These are phyloP conservation scores for Pleurotus giganteus DNA, from an alignment of 768 basidiomycete species.

Conservation along the genomic window DNA sequence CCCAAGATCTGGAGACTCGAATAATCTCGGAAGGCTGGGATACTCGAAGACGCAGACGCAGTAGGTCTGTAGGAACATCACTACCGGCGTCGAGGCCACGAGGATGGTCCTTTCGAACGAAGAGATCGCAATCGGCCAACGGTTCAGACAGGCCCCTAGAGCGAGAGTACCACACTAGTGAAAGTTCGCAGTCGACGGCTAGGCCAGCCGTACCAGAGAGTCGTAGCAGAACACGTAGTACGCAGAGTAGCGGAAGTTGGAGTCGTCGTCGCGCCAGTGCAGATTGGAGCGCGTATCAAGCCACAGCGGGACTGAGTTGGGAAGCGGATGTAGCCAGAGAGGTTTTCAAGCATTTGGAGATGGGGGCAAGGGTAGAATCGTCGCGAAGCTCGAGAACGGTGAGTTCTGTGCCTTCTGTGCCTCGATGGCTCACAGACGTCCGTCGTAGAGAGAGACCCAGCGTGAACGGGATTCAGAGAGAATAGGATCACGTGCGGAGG, in stretches of 20 bases:
- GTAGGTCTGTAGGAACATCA: conserved; percentile 21
- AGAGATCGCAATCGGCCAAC: not conserved
- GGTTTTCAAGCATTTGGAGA: conserved; percentile 34
- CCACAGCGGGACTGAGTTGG: conserved; percentile 43
- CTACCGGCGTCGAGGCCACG: conserved; percentile 15
- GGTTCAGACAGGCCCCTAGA: not conserved
- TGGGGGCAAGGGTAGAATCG: not conserved
- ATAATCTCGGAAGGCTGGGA: conserved; percentile 25
- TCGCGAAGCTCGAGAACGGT: not conserved
- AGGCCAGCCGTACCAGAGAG: not conserved
- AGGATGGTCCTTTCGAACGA: too few relatives aligned
- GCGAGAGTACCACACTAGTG: not conserved
- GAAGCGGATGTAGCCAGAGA: conserved; percentile 57
- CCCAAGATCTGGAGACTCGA: conserved; percentile 23
- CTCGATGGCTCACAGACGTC: too few relatives aligned
- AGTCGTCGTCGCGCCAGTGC: conserved; percentile 52
- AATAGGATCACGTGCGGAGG: not conserved
- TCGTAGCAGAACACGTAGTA: not conserved
- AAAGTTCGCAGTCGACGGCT: not conserved
- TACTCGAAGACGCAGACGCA: conserved; percentile 35
- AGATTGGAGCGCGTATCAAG: conserved; percentile 54
- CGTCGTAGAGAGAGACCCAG: not conserved
- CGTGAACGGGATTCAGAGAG: not conserved
- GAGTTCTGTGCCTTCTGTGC: too few relatives aligned
- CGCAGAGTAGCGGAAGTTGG: conserved; percentile 13